Conservation (phyloP, 257 asterid genomes). For the Orobanche coerulescens region DNA sequence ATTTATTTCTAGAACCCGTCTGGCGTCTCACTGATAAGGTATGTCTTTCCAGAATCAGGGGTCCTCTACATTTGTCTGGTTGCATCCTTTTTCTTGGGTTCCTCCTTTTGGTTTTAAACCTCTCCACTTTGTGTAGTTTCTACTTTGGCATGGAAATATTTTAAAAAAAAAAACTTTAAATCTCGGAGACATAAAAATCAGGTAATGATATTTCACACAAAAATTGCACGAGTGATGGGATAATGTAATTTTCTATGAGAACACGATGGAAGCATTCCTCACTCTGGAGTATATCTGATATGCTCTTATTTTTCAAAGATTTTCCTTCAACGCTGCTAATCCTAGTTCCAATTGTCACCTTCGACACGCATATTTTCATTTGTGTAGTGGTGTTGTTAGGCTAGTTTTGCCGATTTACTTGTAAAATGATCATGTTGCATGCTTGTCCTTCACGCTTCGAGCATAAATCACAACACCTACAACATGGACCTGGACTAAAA, state of each 20-base stretch:
- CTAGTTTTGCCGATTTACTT: not conserved
- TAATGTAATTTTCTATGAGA: too few relatives aligned
- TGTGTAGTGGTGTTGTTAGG: not conserved
- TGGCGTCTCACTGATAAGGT: constrained; percentile 56
- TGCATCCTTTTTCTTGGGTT: not conserved
- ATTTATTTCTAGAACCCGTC: constrained; percentile 30
- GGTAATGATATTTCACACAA: too few relatives aligned
- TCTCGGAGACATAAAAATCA: too few relatives aligned
- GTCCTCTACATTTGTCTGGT: constrained; percentile 13
- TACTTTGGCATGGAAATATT: not conserved
- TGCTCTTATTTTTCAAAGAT: not conserved
- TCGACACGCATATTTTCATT: not conserved
- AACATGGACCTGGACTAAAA: too few relatives aligned
- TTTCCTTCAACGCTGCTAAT: not conserved
- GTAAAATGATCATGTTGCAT: not conserved
- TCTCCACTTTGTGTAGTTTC: too few relatives aligned
- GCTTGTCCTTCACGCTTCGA: not conserved
- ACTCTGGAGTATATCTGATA: too few relatives aligned
- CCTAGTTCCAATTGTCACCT: not conserved
- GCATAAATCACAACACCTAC: not conserved
- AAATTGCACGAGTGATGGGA: too few relatives aligned
- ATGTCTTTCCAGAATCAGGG: constrained; percentile 26
- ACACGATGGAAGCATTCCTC: too few relatives aligned
- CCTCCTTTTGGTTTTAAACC: constrained; percentile 9
- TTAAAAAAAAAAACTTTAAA: not conserved